phyloP scores from a whole-genome alignment of 23 red algal species.

The Porphyridium purpureum region DNA sequence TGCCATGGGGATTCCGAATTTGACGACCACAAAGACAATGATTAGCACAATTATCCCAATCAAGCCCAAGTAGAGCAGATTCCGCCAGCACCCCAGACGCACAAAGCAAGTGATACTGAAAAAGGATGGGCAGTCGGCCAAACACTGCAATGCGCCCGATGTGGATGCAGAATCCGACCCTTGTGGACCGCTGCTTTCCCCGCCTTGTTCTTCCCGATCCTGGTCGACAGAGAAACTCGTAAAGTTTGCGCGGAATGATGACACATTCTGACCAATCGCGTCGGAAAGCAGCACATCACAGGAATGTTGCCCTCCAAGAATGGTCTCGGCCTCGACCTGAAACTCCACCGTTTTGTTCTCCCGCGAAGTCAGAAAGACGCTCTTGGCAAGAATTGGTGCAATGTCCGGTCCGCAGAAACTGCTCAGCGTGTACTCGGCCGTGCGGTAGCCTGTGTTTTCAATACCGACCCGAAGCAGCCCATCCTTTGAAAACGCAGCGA shows the following conservation, averaged over 20 bases:
- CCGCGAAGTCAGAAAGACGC: conserved; percentile 4
- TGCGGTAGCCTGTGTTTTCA: conserved; percentile 1
- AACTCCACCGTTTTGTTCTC: conserved; percentile 5
- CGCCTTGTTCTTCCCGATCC: conserved; percentile 9
- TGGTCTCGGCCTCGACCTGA: conserved; percentile 5
- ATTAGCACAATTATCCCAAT: not conserved
- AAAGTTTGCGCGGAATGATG: not conserved
- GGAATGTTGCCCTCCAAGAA: not conserved
- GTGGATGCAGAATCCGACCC: conserved; percentile 1
- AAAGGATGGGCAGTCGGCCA: conserved; percentile 6
- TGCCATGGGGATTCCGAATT: too few relatives aligned
- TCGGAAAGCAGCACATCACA: conserved; percentile 14
- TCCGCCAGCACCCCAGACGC: conserved; percentile 8
- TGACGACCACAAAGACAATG: too few relatives aligned
- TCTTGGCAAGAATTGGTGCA: conserved; percentile 11
- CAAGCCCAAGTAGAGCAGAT: conserved; percentile 14
- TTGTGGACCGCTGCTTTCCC: conserved; percentile 3
- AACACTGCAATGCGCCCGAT: not conserved
- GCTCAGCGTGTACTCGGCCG: conserved; percentile 10
- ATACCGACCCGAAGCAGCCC: conserved; percentile 2
- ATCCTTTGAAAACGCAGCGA: conserved; percentile 8
- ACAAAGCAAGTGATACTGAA: conserved; percentile 23
- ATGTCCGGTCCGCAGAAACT: conserved; percentile 6
- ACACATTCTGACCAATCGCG: conserved; percentile 8
- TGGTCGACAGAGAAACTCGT: conserved; percentile 1